These are phyloP conservation scores for Podospora conica DNA, from an alignment of 495 filamentous ascomycete species.

Conservation along the genomic window DNA sequence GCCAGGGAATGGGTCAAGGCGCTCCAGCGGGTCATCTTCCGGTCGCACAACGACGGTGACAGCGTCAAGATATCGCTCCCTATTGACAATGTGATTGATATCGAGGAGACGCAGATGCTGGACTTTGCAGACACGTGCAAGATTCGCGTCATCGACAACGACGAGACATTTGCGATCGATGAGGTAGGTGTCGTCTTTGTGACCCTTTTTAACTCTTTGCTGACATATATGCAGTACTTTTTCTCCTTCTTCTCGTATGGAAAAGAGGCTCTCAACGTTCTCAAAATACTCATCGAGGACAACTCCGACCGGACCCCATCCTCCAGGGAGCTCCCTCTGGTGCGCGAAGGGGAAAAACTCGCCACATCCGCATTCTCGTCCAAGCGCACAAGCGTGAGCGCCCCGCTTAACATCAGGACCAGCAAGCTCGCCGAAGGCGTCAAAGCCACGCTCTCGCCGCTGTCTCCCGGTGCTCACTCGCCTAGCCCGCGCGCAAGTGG, in stretches of 20 bases:
- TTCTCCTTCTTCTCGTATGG: constrained; percentile 92
- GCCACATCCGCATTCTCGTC: constrained; percentile 14
- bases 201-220: background rate
- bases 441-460: constrained; percentile 56
- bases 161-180: constrained; percentile 90
- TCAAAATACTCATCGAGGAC: constrained; percentile 69
- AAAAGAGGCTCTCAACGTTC: constrained; percentile 73
- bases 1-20: constrained; percentile 98
- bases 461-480: constrained; percentile 36
- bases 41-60: constrained; percentile 92
- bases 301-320: constrained; percentile 44
- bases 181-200: constrained; percentile 54
- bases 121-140: constrained; percentile 94
- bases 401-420: constrained; percentile 25
- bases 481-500: constrained; percentile 39
- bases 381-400: constrained; percentile 17
- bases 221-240: constrained; percentile 62
- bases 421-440: constrained; percentile 55
- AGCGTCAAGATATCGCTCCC: constrained; percentile 95
- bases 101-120: constrained; percentile 86
- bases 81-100: constrained; percentile 80
- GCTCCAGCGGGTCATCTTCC: constrained; percentile 89
- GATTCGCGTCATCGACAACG: constrained; percentile 82
- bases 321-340: constrained; percentile 11
- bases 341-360: constrained; percentile 8